Conservation (phyloP, 345 rosid species). For the Firmiana major region DNA sequence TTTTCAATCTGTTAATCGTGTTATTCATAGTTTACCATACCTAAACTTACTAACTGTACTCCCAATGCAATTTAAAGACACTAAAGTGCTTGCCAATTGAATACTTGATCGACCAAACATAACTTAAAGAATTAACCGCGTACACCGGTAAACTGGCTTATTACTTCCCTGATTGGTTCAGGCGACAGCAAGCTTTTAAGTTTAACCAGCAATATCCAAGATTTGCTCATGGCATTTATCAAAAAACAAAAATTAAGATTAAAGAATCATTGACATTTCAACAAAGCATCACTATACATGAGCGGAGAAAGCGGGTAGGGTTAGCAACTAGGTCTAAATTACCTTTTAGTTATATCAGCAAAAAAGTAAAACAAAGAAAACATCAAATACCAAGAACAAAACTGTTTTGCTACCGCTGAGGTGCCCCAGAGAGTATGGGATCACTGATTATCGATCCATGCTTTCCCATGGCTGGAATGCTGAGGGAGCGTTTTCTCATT, state of each 20-base stretch:
- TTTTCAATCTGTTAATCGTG: too few species aligned
- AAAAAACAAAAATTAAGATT: background rate
- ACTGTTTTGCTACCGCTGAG: constrained; percentile 31
- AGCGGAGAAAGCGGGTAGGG: background rate
- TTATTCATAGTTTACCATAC: too few species aligned
- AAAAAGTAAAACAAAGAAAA: background rate
- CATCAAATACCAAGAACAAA: constrained; percentile 1
- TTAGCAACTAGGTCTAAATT: background rate
- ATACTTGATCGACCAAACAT: too few species aligned
- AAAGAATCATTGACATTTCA: constrained; percentile 7
- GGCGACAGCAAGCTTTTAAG: background rate
- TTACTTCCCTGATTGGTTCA: background rate
- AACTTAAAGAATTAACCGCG: too few species aligned
- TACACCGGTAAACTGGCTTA: background rate
- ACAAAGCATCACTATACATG: background rate
- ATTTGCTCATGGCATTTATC: background rate
- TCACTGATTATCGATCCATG: constrained; percentile 40
- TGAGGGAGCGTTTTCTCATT: constrained; percentile 63
- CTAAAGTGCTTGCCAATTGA: too few species aligned
- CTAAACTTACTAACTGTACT: too few species aligned
- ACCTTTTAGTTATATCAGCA: background rate
- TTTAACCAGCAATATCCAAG: background rate
- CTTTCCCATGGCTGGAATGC: constrained; percentile 68
- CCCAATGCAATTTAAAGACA: too few species aligned
- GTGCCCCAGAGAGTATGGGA: constrained; percentile 59